phyloP scores from a whole-genome alignment of 2,329 filamentous ascomycete genomes.

The Colletotrichum chlorophyti region DNA sequence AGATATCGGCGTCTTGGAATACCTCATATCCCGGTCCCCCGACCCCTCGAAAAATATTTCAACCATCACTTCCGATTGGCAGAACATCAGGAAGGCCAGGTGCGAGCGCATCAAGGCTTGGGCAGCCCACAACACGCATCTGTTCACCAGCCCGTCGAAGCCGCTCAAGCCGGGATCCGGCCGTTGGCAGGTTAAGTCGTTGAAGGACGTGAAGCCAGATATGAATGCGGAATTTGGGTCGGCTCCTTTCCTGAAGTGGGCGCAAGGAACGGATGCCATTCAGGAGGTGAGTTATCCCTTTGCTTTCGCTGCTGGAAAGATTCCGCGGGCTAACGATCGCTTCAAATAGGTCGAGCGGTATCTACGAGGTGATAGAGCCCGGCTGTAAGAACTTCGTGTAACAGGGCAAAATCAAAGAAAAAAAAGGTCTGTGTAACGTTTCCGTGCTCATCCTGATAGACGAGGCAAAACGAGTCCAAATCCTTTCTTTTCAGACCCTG shows the following conservation, averaged over 20 bases:
- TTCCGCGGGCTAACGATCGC: too few relatives aligned
- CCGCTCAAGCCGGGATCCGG: not conserved
- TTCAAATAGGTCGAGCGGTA: too few relatives aligned
- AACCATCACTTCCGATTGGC: constrained; percentile 21
- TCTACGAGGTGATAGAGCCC: too few relatives aligned
- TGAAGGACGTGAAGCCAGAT: not conserved
- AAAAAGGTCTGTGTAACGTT: too few relatives aligned
- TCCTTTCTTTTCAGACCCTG: too few relatives aligned
- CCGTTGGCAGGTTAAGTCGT: not conserved
- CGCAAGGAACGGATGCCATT: not conserved
- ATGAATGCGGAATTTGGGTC: not conserved
- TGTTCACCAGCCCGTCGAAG: not conserved
- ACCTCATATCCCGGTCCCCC: not conserved
- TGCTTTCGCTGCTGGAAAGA: too few relatives aligned
- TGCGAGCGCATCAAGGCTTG: constrained; percentile 31
- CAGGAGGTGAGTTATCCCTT: not conserved
- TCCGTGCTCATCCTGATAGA: too few relatives aligned
- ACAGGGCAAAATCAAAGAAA: too few relatives aligned
- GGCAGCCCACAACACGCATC: constrained; percentile 24
- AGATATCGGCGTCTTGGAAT: not conserved
- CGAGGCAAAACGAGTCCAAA: too few relatives aligned
- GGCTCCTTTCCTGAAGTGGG: not conserved
- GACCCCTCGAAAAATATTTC: not conserved
- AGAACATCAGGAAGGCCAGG: constrained; percentile 30
- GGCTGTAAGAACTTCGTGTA: too few relatives aligned